A percentile compares a stretch with the other conserved stretches of the same genome.
phyloP scores from a whole-genome alignment of 106 monocot genomes.

The Acanthochlamys bracteata region DNA sequence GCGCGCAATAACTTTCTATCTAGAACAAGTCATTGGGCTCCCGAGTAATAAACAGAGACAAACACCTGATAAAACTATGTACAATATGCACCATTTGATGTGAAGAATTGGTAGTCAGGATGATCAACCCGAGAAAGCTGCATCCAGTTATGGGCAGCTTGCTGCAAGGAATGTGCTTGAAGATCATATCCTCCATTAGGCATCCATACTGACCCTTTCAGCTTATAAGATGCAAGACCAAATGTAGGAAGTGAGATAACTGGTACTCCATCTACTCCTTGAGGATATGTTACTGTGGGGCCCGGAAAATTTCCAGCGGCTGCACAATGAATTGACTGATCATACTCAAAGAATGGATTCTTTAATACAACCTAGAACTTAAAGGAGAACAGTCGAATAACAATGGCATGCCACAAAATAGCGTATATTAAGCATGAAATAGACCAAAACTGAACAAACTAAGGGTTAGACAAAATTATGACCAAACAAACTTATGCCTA shows the following conservation, averaged over 20 bases:
- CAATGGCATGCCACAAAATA: too few species aligned
- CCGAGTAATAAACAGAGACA: background rate
- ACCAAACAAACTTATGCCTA: too few species aligned
- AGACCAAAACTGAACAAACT: too few species aligned
- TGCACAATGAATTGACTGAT: background rate
- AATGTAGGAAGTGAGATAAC: conserved; percentile 29
- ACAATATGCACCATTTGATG: conserved; percentile 13
- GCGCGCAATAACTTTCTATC: background rate
- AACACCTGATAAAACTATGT: background rate
- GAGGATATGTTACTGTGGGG: conserved; percentile 12
- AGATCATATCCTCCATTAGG: conserved; percentile 21
- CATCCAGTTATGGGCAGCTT: conserved; percentile 42
- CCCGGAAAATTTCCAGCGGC: conserved; percentile 5
- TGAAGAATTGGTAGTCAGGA: conserved; percentile 55
- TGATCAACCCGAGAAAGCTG: conserved; percentile 23
- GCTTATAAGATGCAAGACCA: conserved; percentile 42
- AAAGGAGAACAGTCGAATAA: too few species aligned
- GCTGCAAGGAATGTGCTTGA: conserved; percentile 26
- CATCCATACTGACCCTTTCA: conserved; percentile 34
- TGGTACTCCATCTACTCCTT: conserved; percentile 15
- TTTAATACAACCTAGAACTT: too few species aligned
- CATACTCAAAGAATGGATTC: too few species aligned
- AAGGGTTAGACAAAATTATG: too few species aligned
- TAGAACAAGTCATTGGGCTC: background rate
- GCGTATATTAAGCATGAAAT: too few species aligned